These are phyloP conservation scores for Otatea glauca DNA, from an alignment of 176 grass and related monocot genomes.

Conservation along the genomic window DNA sequence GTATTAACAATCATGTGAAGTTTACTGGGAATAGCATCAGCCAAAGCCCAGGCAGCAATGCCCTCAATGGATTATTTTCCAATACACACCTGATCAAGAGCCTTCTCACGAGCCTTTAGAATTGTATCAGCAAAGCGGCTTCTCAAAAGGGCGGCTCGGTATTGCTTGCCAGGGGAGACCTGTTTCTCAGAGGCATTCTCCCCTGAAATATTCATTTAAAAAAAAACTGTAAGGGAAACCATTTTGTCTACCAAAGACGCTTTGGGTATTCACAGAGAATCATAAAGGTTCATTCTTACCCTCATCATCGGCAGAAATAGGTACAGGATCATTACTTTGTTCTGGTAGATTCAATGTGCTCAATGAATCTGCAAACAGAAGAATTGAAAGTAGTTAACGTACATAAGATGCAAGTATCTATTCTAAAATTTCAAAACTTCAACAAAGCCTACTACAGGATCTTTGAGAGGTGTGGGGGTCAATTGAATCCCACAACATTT, in stretches of 20 bases:
- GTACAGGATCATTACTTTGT: conserved; percentile 48
- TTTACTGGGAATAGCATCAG: conserved; percentile 30
- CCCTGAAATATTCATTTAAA: conserved; percentile 68
- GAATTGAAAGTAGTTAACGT: background rate
- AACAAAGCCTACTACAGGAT: conserved; percentile 28
- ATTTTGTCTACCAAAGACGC: conserved; percentile 43
- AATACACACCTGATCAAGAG: conserved; percentile 87
- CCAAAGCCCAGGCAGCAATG: conserved; percentile 23
- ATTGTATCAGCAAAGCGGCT: conserved; percentile 96
- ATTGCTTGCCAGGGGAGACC: conserved; percentile 68
- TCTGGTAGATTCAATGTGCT: conserved; percentile 52
- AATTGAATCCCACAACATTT: conserved; percentile 7
- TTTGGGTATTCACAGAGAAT: conserved; percentile 49
- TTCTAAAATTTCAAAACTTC: conserved; percentile 19
- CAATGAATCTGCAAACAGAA: conserved; percentile 55
- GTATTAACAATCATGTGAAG: conserved; percentile 38
- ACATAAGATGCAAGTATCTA: conserved; percentile 11
- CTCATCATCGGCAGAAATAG: conserved; percentile 62
- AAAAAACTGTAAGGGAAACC: conserved; percentile 42
- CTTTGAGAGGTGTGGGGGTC: background rate
- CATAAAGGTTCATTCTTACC: conserved; percentile 69
- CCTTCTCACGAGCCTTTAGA: conserved; percentile 96
- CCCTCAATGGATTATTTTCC: conserved; percentile 30
- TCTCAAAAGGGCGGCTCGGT: conserved; percentile 81
- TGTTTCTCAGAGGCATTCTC: conserved; percentile 69